Evolutionary conservation across 257 asterid species (phyloP).

Genomic region (Solanum appendiculatum): DNA sequence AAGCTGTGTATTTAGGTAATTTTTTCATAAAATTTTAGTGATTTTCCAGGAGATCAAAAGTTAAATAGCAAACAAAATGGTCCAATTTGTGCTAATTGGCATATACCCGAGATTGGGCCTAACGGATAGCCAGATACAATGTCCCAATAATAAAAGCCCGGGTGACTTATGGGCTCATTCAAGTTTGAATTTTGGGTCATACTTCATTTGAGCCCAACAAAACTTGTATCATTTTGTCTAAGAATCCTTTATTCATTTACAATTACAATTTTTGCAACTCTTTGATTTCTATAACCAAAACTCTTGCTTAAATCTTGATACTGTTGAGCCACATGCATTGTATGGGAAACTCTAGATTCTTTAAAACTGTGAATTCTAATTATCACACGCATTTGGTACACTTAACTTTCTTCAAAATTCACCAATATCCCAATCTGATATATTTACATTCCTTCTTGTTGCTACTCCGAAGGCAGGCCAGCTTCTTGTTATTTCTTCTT

Average conservation of each 20-base stretch:
- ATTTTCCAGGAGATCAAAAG: too few relatives aligned
- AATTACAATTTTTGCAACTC: neutral
- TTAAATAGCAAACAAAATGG: neutral
- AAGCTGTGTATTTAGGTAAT: too few relatives aligned
- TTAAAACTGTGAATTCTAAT: neutral
- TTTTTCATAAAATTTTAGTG: too few relatives aligned
- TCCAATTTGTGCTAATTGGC: too few relatives aligned
- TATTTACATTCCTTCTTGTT: neutral
- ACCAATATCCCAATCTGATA: neutral
- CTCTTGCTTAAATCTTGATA: neutral
- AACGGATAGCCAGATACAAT: neutral
- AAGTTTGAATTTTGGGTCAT: neutral
- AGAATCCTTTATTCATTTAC: neutral
- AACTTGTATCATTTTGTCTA: neutral
- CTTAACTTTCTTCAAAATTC: neutral
- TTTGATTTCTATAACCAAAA: neutral
- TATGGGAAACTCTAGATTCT: neutral
- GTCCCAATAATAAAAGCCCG: neutral
- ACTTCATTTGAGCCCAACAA: neutral
- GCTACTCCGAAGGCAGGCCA: too few relatives aligned
- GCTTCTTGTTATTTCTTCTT: too few relatives aligned
- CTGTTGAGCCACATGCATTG: neutral
- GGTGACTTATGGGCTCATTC: neutral
- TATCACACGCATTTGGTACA: neutral
- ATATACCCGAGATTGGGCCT: neutral